Evolutionary conservation across 768 basidiomycete species (phyloP), one percentile per base, ranked within the genome.

Genomic region (Sarcodon aspratus): DNA sequence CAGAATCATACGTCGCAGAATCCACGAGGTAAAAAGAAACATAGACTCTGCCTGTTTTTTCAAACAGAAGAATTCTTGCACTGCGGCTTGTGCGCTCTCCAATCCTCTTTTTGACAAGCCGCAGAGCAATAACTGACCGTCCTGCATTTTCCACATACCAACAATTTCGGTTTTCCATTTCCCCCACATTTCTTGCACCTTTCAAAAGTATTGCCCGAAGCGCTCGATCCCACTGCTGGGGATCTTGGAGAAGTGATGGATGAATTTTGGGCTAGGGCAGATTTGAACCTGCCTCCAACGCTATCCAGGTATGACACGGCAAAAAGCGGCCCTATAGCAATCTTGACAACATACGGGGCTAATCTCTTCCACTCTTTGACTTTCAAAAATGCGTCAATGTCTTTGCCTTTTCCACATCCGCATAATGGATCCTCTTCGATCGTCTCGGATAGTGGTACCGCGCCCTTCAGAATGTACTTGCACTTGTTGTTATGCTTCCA

Each of bases 291-390:
- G n/a, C 52, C 48, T 2, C 59, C 63, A 15, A 73, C 55, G 11
- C 57, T 57, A 52, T 78, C 74, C 52, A 77, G 48, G 55, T 72
- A 77, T 6, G 76, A 65, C 12, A 73, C 68, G 0, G 73, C 66
- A 46, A 80, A 80, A 9, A 82, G 59, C 0, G 76, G 80, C 1
- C 70, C 65, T 36, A 82, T 60, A 0, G 75, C 80, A 5, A 69
- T 60, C 8, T 79, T 64, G 1, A 74, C 78, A 11, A 64, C 69
- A 46, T 70, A 70, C 7, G 67, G 67, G 1, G 67, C 67, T 10
- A 79, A 55, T 1, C 47, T 33, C 50, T 61, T 60, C 73, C 74
- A 79, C 9, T 55, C 52, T 10, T 53, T 40, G 0, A 59, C 51
- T 11, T 55, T 60, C 0, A 53, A 53, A 50, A 80, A 69, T 2